phyloP scores from a whole-genome alignment of 805 yeast genomes.

The Metschnikowia corniflorae region DNA sequence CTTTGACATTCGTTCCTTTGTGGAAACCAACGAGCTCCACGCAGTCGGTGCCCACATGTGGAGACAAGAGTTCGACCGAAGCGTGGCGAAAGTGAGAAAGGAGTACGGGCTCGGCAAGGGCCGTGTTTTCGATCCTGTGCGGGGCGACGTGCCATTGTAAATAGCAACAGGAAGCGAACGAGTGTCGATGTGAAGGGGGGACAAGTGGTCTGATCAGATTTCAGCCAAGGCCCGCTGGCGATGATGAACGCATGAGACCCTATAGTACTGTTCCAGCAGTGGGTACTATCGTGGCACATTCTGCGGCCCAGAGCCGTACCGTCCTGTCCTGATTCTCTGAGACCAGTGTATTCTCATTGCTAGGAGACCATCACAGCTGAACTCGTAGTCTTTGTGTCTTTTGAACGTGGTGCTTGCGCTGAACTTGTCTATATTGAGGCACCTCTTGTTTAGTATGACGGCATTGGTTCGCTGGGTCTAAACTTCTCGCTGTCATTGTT shows the following conservation, averaged over 20 bases:
- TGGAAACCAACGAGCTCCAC: slow-evolving; percentile 47
- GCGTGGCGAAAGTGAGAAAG: slow-evolving; percentile 63
- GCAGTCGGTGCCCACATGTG: slow-evolving; percentile 91
- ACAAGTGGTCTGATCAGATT: no score
- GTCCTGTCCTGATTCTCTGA: slow-evolving; percentile 64
- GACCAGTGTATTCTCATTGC: slow-evolving; percentile 40
- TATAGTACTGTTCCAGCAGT: slow-evolving; percentile 35
- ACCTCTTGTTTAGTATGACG: slow-evolving; percentile 44
- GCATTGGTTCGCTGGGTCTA: no score
- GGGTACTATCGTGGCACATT: slow-evolving; percentile 21
- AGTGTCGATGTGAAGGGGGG: no score
- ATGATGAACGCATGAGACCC: slow-evolving; percentile 22
- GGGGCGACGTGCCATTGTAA: slow-evolving; percentile 33
- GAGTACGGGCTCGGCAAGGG: slow-evolving; percentile 73
- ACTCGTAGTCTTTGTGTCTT: slow-evolving; percentile 56
- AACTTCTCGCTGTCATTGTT: no score
- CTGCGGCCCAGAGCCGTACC: slow-evolving; percentile 50
- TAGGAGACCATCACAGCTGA: slow-evolving; percentile 57
- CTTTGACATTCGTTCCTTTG: slow-evolving; percentile 75
- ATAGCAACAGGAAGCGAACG: slow-evolving; percentile 12
- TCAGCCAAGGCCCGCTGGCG: slow-evolving; percentile 10
- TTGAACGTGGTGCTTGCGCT: slow-evolving; percentile 15
- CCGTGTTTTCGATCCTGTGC: slow-evolving; percentile 66
- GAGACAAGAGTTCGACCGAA: slow-evolving; percentile 81
- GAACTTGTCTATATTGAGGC: slow-evolving; percentile 6